Evolutionary conservation across 208 protist genomes (phyloP), one percentile per base, ranked within the genome.

Genomic region (Novymonas esmeraldas): DNA sequence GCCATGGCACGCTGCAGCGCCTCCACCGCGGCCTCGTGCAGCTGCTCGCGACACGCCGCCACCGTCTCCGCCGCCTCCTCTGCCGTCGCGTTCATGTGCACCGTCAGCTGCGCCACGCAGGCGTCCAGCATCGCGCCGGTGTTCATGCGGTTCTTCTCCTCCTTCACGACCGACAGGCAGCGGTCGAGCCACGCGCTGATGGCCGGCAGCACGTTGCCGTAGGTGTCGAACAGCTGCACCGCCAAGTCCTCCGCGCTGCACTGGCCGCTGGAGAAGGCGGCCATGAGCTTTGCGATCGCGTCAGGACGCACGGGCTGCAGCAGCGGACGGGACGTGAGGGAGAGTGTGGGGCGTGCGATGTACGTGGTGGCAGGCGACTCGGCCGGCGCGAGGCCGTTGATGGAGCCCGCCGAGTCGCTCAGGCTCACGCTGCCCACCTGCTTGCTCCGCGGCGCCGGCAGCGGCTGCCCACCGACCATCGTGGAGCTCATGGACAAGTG

Each of bases 151-250:
- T 77, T 70, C 63, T 81, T 83, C 46, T 82, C 81, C 52, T 88
- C 84, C 66, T 84, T 87, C 9, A 85, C 74, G 50, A 95, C 85
- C 16, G 78, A 83, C 26, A 95, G 52, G 46, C 84, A 89, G 18
- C 90, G 86, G 33, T 83, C 75, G 5, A 85, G 46, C 90, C 90
- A 95, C 18, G 76, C 39, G 20, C 42, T 42, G 46, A 90, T 51
- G 26, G 82, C 75, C 24, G 78, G 55, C 49, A 81, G 59, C 42
- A 82, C 64, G 58, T 81, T 76, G 34, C 71, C 70, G 64, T 86
- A 89, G 33, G 42, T 73, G 34, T 67, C 73, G 33, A 81, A 68
- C 26, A 92, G 71, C 31, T 76, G 69, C 36, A 52, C 63, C 52
- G 73, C 79, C 3, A 89, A 41, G 11, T 63, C 65, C 34, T 78